phyloP scores from a whole-genome alignment of 169 alveolate genomes.

The Theileria sp. region DNA sequence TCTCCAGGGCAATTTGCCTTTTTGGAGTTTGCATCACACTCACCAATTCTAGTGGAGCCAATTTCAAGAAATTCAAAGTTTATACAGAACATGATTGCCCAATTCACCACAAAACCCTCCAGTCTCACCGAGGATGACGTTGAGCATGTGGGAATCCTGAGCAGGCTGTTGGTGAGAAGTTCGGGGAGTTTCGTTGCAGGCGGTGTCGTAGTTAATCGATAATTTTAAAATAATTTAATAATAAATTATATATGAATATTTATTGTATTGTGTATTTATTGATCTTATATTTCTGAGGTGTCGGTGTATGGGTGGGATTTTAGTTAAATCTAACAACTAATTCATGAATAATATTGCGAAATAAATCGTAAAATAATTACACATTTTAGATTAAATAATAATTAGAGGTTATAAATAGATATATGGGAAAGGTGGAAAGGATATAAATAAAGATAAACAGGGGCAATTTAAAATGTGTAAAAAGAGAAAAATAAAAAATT shows the following conservation, averaged over 20 bases:
- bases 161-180: slow-evolving; percentile 36
- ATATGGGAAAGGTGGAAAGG: background rate
- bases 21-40: slow-evolving; percentile 4
- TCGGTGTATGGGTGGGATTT: background rate
- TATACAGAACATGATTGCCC: slow-evolving; percentile 7
- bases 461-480: slow-evolving; percentile 1
- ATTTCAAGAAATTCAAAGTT: background rate
- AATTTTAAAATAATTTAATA: slow-evolving; percentile 5
- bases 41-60: slow-evolving; percentile 47
- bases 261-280: background rate
- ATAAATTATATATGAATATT: background rate
- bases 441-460: background rate
- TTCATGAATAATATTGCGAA: background rate
- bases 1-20: slow-evolving; percentile 50
- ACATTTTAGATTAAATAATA: background rate
- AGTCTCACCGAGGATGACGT: background rate
- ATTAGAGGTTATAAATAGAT: background rate
- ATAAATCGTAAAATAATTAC: background rate
- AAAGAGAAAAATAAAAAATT: background rate
- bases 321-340: background rate
- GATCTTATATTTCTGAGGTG: background rate
- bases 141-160: slow-evolving; percentile 31
- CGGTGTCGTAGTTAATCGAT: slow-evolving; percentile 21
- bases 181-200: slow-evolving; percentile 59
- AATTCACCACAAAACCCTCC: background rate